Evolutionary conservation across 768 basidiomycete genomes (phyloP).

Genomic region (Rhodotorula graminis): DNA sequence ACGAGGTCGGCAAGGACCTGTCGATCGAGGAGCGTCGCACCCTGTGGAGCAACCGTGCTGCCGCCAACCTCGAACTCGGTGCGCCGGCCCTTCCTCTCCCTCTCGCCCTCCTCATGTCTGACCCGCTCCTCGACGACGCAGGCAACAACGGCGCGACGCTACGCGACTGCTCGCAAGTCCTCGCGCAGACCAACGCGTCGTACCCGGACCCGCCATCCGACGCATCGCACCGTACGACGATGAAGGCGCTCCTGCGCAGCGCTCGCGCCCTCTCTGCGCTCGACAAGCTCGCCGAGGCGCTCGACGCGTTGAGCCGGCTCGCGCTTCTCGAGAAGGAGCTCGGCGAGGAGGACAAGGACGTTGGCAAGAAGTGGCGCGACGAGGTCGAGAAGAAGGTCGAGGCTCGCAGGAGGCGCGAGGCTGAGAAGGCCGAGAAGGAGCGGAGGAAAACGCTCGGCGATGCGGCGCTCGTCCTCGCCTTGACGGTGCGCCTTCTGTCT

Average conservation of each 20-base stretch:
- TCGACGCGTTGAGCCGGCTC: slow-evolving; percentile 74
- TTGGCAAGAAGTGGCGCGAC: slow-evolving; percentile 54
- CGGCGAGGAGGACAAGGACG: slow-evolving; percentile 48
- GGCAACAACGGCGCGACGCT: slow-evolving; percentile 86
- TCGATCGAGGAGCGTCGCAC: slow-evolving; percentile 48
- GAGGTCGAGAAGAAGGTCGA: slow-evolving; percentile 49
- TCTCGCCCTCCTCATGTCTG: background rate
- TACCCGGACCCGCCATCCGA: slow-evolving; percentile 27
- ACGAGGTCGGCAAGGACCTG: slow-evolving; percentile 68
- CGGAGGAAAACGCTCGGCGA: slow-evolving; percentile 52
- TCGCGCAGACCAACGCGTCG: slow-evolving; percentile 44
- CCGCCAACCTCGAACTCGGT: slow-evolving; percentile 86
- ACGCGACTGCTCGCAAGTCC: slow-evolving; percentile 71
- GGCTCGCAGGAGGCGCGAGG: slow-evolving; percentile 37
- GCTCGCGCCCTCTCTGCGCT: slow-evolving; percentile 69
- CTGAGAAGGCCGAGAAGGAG: slow-evolving; percentile 45
- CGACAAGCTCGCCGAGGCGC: slow-evolving; percentile 69
- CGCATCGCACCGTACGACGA: slow-evolving; percentile 57
- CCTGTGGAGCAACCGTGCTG: slow-evolving; percentile 81
- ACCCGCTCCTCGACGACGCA: slow-evolving; percentile 43
- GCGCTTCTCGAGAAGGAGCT: slow-evolving; percentile 53
- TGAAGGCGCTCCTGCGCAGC: slow-evolving; percentile 85
- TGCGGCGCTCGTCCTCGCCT: slow-evolving; percentile 56
- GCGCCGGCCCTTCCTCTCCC: slow-evolving; percentile 43
- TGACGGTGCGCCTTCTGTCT: slow-evolving; percentile 55